Evolutionary conservation across 2,329 filamentous ascomycete genomes (phyloP).

Genomic region (Orbilia oligospora): DNA sequence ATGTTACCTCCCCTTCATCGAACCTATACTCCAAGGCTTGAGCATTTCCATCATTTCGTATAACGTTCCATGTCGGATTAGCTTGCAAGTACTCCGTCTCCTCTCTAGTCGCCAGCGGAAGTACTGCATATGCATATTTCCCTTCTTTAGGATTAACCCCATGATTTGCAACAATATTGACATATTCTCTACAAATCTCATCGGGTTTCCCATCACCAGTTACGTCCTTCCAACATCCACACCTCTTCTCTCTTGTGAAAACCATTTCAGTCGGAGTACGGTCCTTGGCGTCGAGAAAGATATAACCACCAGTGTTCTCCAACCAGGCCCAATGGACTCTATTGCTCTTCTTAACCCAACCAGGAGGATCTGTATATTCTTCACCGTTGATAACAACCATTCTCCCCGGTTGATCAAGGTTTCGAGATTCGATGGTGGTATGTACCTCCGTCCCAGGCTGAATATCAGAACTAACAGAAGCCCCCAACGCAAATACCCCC

Average conservation of each 20-base stretch:
- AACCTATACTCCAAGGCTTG: slow-evolving; percentile 44
- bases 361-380: neutral
- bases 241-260: slow-evolving; percentile 21
- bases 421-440: slow-evolving; percentile 48
- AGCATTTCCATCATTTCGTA: slow-evolving; percentile 21
- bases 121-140: slow-evolving; percentile 52
- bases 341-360: slow-evolving; percentile 16
- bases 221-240: slow-evolving; percentile 45
- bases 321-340: slow-evolving; percentile 48
- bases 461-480: slow-evolving; percentile 20
- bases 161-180: slow-evolving; percentile 45
- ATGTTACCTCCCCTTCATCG: slow-evolving; percentile 26
- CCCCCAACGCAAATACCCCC: slow-evolving; percentile 49
- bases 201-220: slow-evolving; percentile 10
- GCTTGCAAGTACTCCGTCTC: slow-evolving; percentile 13
- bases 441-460: slow-evolving; percentile 24
- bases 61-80: slow-evolving; percentile 24
- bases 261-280: slow-evolving; percentile 3
- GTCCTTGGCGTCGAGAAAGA: slow-evolving; percentile 50
- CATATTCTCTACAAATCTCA: slow-evolving; percentile 43
- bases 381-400: slow-evolving; percentile 33
- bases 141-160: slow-evolving; percentile 28
- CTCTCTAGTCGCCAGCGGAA: slow-evolving; percentile 40
- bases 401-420: slow-evolving; percentile 23
- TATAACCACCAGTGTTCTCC: slow-evolving; percentile 53